Conservation (phyloP, 345 rosid genomes). For the Hevea brasiliensis region DNA sequence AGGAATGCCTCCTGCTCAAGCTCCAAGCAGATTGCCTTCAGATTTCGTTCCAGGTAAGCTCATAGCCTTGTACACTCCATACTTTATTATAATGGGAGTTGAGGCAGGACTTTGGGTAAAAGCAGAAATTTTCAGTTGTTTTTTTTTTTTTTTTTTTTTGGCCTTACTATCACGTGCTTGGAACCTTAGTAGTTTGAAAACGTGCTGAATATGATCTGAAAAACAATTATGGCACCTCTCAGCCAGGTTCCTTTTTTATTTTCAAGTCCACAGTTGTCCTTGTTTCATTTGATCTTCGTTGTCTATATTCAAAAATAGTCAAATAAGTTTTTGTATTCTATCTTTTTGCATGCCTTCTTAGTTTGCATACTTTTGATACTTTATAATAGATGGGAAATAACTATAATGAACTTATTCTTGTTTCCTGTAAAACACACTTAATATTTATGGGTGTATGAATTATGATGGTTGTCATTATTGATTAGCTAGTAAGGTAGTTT, state of each 20-base stretch:
- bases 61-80: neutral
- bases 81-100: neutral
- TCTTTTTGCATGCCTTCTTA: neutral
- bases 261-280: neutral
- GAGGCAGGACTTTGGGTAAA: neutral
- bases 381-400: neutral
- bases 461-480: neutral
- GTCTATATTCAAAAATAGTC: neutral
- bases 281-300: neutral
- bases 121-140: too few species aligned
- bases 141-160: too few species aligned
- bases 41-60: constrained; percentile 48
- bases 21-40: constrained; percentile 40
- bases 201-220: too few species aligned
- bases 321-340: neutral
- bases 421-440: neutral
- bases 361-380: neutral
- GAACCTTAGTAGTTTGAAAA: too few species aligned
- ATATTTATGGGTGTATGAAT: neutral
- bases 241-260: too few species aligned
- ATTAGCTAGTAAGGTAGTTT: neutral
- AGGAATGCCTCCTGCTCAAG: constrained; percentile 39
- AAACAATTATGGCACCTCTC: too few species aligned
- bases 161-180: neutral
- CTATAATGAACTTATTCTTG: neutral